Conservation (phyloP, 768 basidiomycete species). For the Termitomyces sp. region DNA sequence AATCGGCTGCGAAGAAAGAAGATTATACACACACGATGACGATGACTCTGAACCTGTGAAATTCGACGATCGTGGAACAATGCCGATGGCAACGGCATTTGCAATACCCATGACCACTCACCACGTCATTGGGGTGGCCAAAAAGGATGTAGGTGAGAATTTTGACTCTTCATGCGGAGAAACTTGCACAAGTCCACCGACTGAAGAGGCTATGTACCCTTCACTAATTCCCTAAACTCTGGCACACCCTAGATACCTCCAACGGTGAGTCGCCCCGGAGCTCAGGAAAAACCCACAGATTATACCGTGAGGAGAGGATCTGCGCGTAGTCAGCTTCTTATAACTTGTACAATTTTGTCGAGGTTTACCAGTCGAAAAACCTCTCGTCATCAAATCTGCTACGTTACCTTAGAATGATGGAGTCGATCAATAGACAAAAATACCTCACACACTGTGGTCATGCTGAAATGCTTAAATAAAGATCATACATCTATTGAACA, state of each 20-base stretch:
- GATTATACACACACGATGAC: conserved; percentile 13
- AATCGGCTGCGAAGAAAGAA: neutral
- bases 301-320: conserved; percentile 13
- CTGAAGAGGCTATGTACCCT: too few relatives aligned
- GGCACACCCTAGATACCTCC: conserved; percentile 6
- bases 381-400: conserved; percentile 1
- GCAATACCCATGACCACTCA: conserved; percentile 19
- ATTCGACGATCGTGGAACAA: conserved; percentile 14
- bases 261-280: neutral
- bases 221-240: too few relatives aligned
- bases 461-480: conserved; percentile 42
- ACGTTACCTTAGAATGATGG: neutral
- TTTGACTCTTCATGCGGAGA: conserved; percentile 19
- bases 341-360: neutral
- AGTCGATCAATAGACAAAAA: neutral
- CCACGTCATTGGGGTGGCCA: neutral
- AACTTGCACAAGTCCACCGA: conserved; percentile 12
- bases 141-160: too few relatives aligned
- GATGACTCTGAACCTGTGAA: conserved; percentile 19
- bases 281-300: neutral
- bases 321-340: neutral
- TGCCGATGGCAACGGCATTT: conserved; percentile 16
- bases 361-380: conserved; percentile 9
- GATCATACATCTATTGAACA: conserved; percentile 41
- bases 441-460: neutral